Conservation (phyloP, 23 red algal species). For the Gracilariopsis chorda region DNA sequence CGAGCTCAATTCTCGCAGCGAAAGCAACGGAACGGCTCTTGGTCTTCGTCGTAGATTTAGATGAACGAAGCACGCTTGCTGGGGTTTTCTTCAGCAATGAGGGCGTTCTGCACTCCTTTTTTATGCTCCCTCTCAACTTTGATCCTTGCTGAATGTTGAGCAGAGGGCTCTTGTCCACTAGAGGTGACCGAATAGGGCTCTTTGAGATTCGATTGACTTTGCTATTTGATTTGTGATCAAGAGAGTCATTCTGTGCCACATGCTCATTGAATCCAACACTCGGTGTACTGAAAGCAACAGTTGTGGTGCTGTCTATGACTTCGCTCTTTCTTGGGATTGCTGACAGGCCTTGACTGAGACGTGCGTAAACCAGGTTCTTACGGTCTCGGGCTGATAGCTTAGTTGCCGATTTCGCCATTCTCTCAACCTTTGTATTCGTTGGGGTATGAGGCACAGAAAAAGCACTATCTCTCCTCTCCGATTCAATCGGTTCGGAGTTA, state of each 20-base stretch:
- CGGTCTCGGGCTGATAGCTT: neutral
- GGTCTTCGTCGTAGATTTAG: neutral
- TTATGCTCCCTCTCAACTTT: neutral
- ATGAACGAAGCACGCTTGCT: neutral
- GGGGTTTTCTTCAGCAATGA: neutral
- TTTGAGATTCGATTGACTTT: neutral
- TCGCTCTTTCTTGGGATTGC: neutral
- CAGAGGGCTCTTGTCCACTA: neutral
- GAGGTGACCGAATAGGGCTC: neutral
- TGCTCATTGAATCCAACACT: neutral
- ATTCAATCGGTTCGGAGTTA: neutral
- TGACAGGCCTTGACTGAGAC: neutral
- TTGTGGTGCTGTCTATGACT: neutral
- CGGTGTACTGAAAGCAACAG: neutral
- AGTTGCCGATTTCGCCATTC: neutral
- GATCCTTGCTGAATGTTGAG: neutral
- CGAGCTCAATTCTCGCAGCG: slow-evolving; percentile 12
- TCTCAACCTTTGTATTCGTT: neutral
- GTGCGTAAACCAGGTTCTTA: neutral
- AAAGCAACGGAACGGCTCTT: neutral
- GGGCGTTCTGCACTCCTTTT: neutral
- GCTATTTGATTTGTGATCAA: neutral
- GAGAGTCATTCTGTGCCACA: neutral
- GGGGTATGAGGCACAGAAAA: neutral
- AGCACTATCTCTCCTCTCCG: neutral